Evolutionary conservation across 768 basidiomycete species (phyloP), one percentile per base, ranked within the genome.

Genomic region (Hericium coralloides): DNA sequence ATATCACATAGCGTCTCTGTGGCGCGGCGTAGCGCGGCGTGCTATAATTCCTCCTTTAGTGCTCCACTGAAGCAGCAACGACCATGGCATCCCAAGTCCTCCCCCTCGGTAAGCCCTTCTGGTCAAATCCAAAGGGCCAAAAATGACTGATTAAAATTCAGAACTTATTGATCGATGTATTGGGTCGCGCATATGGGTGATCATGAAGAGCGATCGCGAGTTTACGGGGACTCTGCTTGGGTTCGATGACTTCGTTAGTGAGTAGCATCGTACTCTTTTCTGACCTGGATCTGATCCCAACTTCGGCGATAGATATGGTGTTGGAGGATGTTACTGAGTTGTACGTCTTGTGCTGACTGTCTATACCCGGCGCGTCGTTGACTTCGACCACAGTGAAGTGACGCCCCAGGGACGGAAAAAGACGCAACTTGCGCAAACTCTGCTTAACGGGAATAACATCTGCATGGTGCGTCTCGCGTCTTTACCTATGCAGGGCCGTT

Each of bases 181-280:
- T 69, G 95, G 95, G 56, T 95, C 93, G 37, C 83, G 84, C 51
- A 95, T 98, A 67, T 97, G 93, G 92, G 95, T 98, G 65, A 84
- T 98, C 69, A 98, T 97, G 92, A 98, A 98, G 76, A 86, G 80
- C 64, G 94, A 99, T 60, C 87, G 93, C 49, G 95, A 99, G 74
- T 99, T 98, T 73, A 91, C 89, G 22, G 95, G 95, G 12, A 97
- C 85, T 2, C 77, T 99, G 43, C 79, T 95, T 37, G 95, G 95
- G 2, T 99, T 99, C 65, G 95, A 99, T 69, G 95, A 99, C 73
- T 99, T 95, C 71, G 95, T 99, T 71, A 99, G 95, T 98, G 70
- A 81, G 95, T 95, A 17, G 3, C 25, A 8, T 48, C 4, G 17
- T 14, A 20, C 50, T 37, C 38, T 25, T 23, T 18, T 45, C 26